Conservation (phyloP, 805 yeast genomes). For the Myxozyma neotropica region DNA sequence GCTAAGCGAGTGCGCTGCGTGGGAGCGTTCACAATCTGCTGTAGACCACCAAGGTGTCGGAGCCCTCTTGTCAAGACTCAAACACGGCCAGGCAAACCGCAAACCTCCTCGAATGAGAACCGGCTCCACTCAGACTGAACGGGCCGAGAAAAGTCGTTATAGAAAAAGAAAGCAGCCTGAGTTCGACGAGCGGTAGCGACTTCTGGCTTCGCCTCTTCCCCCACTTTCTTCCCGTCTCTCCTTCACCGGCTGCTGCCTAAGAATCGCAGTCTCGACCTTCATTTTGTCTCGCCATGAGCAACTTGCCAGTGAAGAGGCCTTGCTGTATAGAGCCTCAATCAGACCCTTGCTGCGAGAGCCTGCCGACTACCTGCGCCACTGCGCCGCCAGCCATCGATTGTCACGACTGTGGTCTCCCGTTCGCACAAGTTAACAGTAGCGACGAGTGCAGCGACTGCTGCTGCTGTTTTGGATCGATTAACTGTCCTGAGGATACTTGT, state of each 20-base stretch:
- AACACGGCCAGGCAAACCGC: too few species aligned
- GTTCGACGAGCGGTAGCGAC: too few species aligned
- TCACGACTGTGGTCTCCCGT: neutral
- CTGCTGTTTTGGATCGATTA: conserved; percentile 19
- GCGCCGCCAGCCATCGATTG: neutral
- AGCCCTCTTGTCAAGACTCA: neutral
- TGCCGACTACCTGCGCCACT: neutral
- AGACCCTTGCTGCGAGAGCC: conserved; percentile 2
- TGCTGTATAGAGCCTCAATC: neutral
- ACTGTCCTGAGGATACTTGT: conserved; percentile 9
- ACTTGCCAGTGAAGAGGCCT: neutral
- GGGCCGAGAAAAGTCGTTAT: too few species aligned
- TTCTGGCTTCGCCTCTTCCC: too few species aligned
- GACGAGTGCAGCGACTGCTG: conserved; percentile 13
- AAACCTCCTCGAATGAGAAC: too few species aligned
- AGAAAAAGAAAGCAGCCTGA: too few species aligned
- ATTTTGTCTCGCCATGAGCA: too few species aligned
- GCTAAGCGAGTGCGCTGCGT: too few species aligned
- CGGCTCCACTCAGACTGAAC: too few species aligned
- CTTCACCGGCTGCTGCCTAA: neutral
- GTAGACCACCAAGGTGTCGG: neutral
- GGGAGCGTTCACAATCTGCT: neutral
- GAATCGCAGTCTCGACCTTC: neutral
- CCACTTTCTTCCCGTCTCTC: neutral
- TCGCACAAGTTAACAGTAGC: neutral